Base-by-base conservation (phyloP, 495 filamentous ascomycete genomes). In the Penicillium verhagenii region DNA sequence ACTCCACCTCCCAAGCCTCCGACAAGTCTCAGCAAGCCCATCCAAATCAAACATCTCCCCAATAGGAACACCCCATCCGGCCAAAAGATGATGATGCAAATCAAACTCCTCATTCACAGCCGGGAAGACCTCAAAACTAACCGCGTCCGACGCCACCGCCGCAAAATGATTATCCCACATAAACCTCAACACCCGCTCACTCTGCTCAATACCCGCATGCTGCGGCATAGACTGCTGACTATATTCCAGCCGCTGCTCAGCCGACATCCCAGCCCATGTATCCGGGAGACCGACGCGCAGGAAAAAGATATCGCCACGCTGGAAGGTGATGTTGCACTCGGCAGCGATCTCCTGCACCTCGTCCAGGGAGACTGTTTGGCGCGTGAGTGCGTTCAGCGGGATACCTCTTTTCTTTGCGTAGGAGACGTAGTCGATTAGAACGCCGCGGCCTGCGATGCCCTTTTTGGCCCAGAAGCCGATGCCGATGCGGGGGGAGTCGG, bases 81-180 rank as follows among this genome's bases (percentile, higher is more conserved):
- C 82, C 14, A 91, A 70, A 6, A 91, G 65, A 61, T 85, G 81
- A 57, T 86, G 79, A 58, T 90, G 87, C 18, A 92, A 70, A 53
- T 79, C 72, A 64, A 69, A 80, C 40, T 79, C 72, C 19, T 63
- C 66, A 43, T 83, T 78, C 26, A 63, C 51, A 6, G 81, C 68
- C 19, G 86, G 83, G 71, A 77, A 88, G 1, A 80, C 80, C 69
- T 88, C 86, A 60, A 87, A 87, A 9, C 81, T 77, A n/a, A 86
- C 83, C 9, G 79, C 75, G 61, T 88, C 86, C 0, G 82, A 82
- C 4, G 80, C 84, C 19, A 88, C 86, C 1, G 79, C 79, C 10
- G 85, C 79, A 61, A 89, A 88, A 54, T 87, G 87, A 54, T 80
- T 82, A 57, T 89, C 85, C 71, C 87, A 86, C 46, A 90, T 68